These are phyloP conservation scores for Eucalyptus brandiana DNA, from an alignment of 345 rosid genomes.

Conservation along the genomic window DNA sequence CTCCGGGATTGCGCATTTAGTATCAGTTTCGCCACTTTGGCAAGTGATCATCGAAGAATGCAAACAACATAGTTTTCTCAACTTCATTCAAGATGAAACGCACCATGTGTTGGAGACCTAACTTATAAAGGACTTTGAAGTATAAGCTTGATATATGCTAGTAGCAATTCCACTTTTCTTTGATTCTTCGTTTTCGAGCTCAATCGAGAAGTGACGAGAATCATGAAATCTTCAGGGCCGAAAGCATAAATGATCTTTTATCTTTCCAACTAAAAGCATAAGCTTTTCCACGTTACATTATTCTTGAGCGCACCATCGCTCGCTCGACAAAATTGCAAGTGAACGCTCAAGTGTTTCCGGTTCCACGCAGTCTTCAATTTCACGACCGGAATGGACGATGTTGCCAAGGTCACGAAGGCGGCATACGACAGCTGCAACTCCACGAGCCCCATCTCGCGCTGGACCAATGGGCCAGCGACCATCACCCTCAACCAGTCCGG, in stretches of 20 bases:
- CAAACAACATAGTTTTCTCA: neutral
- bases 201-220: neutral
- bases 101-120: neutral
- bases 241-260: neutral
- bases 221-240: neutral
- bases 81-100: neutral
- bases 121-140: neutral
- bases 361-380: slow-evolving; percentile 26
- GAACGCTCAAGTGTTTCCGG: neutral
- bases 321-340: neutral
- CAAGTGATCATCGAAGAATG: neutral
- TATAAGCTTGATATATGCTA: neutral
- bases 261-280: neutral
- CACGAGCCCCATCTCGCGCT: slow-evolving; percentile 6
- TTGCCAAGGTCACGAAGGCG: slow-evolving; percentile 18
- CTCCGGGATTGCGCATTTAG: too few species aligned
- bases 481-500: slow-evolving; percentile 18
- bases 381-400: slow-evolving; percentile 18
- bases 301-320: neutral
- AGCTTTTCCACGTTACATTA: neutral
- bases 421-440: slow-evolving; percentile 25
- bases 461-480: slow-evolving; percentile 7
- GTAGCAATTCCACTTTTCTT: neutral
- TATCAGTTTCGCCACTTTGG: too few species aligned
- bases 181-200: neutral